Percentiles rank a stretch among this genome's conserved stretches.
Conservation (phyloP, 1,284 basidiomycete species). For the Ganoderma multipileum region DNA sequence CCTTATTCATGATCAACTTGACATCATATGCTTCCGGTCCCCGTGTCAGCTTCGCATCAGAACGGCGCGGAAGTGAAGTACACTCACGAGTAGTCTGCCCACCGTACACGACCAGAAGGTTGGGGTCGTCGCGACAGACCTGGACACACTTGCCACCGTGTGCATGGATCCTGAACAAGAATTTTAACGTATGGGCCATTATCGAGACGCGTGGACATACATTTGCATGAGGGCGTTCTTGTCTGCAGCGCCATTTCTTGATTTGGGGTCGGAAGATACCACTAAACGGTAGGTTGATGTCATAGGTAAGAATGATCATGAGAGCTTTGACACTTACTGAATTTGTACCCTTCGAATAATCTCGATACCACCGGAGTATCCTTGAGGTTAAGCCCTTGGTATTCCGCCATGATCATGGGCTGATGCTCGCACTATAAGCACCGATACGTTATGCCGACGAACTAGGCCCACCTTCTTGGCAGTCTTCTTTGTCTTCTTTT, state of each 20-base stretch:
- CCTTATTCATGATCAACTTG: constrained; percentile 69
- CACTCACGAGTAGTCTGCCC: constrained; percentile 66
- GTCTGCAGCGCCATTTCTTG: constrained; percentile 70
- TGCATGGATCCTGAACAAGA: constrained; percentile 64
- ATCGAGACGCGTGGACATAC: constrained; percentile 46
- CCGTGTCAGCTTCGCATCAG: background rate
- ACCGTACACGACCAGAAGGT: constrained; percentile 69
- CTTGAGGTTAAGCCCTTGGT: constrained; percentile 66
- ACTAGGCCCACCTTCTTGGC: constrained; percentile 56
- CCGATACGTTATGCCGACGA: background rate
- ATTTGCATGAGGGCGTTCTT: constrained; percentile 68
- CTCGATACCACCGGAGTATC: constrained; percentile 64
- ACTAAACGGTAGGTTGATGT: constrained; percentile 49
- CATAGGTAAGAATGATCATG: background rate
- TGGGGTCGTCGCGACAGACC: constrained; percentile 56
- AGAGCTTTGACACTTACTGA: constrained; percentile 61
- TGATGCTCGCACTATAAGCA: constrained; percentile 37
- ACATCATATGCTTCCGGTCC: constrained; percentile 65
- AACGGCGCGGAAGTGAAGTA: background rate
- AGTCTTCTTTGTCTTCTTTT: constrained; percentile 69
- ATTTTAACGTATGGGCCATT: background rate
- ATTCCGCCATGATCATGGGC: constrained; percentile 68
- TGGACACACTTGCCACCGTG: constrained; percentile 82
- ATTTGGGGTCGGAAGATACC: constrained; percentile 80
- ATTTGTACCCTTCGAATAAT: constrained; percentile 78